Evolutionary conservation across 768 basidiomycete species (phyloP), one percentile per base, ranked within the genome.

Genomic region (Suillus paluster): DNA sequence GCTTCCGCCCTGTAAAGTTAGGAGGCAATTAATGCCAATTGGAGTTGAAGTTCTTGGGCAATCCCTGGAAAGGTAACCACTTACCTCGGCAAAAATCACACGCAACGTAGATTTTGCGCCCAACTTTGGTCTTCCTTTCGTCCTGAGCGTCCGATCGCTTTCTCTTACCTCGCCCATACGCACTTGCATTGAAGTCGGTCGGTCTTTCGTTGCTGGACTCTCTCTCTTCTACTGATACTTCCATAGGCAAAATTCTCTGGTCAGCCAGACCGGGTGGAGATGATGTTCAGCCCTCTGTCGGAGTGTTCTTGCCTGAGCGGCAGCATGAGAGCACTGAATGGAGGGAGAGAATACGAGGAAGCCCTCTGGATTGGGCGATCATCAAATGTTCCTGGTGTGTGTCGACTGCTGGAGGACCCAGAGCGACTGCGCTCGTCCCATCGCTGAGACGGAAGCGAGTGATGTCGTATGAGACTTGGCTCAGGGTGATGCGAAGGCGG

Each of bases 11-110:
- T 93, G 49, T 45, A 45, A 58, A 21, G 30, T 39, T 12, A 39
- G 12, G 50, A 34, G 33, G n/a, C 50, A 25, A 48, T 48, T 48
- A 48, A 21, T 36, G 8, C 21, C 36, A 25, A 25, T 53, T 11
- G 36, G 38, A 54, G 15, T 17, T 38, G 17, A 49, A 17, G 34
- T 38, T 33, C 48, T 54, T 57, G 36, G 27, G n/a, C 36, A 57
- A 39, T 55, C 23, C 25, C 14, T 17, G 23, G 52, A 50, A 54
- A 39, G 19, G 33, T 15, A 17, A 11, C 57, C 27, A 69, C 82
- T 78, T 66, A 87, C 91, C 82, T 83, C 91, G 81, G 78, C 91
- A 93, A 72, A 91, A 91, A 74, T 89, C 80, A 77, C 91, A 93
- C 61, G 91, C 91, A 39, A 92, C 67, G 49, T 75, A 75, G 62